phyloP scores from a whole-genome alignment of 257 asterid species.

The Petunia axillaris region DNA sequence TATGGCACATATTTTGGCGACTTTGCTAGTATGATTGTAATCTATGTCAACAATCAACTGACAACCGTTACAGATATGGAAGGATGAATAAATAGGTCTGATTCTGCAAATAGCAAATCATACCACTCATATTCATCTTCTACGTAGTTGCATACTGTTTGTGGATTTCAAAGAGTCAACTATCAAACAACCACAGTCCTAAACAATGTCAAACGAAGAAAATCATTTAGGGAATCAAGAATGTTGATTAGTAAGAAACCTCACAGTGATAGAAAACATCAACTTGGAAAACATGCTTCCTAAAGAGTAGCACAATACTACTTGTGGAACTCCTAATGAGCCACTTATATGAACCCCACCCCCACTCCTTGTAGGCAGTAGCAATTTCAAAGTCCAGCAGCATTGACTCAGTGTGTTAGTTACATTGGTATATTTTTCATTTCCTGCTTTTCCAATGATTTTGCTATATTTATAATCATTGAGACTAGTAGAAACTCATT shows the following conservation, averaged over 20 bases:
- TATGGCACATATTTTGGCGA: not conserved
- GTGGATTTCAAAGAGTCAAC: not conserved
- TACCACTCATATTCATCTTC: conserved; percentile 2
- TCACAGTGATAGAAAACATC: not conserved
- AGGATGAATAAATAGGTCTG: not conserved
- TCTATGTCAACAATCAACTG: no score
- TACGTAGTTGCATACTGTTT: not conserved
- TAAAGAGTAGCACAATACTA: not conserved
- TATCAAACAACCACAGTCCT: not conserved
- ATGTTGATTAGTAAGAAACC: not conserved
- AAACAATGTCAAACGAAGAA: not conserved
- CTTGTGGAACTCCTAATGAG: not conserved
- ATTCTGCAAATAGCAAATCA: not conserved
- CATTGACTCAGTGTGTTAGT: no score
- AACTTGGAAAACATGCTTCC: not conserved
- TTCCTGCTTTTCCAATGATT: no score
- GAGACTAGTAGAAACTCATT: no score
- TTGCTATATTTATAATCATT: no score
- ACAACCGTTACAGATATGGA: not conserved
- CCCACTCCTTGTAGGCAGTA: not conserved
- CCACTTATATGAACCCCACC: not conserved
- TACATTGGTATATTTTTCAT: no score
- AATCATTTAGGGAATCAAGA: not conserved
- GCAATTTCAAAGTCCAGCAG: not conserved
- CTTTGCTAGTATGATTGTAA: not conserved